phyloP scores from a whole-genome alignment of 345 rosid species.

The Barbarea vulgaris region DNA sequence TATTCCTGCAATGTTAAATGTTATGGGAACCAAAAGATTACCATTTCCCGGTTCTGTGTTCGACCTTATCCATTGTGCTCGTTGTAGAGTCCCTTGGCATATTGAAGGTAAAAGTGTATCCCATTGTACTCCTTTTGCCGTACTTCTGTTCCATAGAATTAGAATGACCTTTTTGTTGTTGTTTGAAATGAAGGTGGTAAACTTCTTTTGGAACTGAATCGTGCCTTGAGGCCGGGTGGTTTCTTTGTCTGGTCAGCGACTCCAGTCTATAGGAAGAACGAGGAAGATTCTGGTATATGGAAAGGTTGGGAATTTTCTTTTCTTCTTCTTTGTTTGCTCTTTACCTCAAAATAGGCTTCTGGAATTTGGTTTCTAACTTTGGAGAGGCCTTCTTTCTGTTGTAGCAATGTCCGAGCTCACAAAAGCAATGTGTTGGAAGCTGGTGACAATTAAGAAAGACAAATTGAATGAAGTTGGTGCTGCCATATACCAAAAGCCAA shows the following conservation, averaged over 20 bases:
- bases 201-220: conserved; percentile 91
- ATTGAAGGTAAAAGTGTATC: conserved; percentile 60
- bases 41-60: conserved; percentile 81
- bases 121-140: background rate
- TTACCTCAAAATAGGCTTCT: conserved; percentile 1
- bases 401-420: conserved; percentile 75
- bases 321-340: background rate
- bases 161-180: conserved; percentile 10
- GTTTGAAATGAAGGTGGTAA: conserved; percentile 66
- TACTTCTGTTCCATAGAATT: background rate
- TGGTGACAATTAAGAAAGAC: conserved; percentile 59
- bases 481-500: conserved; percentile 73
- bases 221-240: conserved; percentile 88
- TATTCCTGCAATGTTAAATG: conserved; percentile 78
- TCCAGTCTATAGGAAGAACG: conserved; percentile 79
- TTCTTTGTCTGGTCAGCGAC: conserved; percentile 98
- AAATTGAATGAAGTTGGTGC: conserved; percentile 59
- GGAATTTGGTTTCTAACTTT: conserved; percentile 24
- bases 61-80: conserved; percentile 85
- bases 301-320: conserved; percentile 49
- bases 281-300: conserved; percentile 87
- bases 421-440: conserved; percentile 76
- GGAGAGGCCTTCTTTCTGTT: conserved; percentile 22
- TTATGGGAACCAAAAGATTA: conserved; percentile 86
- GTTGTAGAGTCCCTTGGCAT: conserved; percentile 97